Base-by-base conservation (phyloP, 139 green algal species). In the Chlamydomonas urium region DNA sequence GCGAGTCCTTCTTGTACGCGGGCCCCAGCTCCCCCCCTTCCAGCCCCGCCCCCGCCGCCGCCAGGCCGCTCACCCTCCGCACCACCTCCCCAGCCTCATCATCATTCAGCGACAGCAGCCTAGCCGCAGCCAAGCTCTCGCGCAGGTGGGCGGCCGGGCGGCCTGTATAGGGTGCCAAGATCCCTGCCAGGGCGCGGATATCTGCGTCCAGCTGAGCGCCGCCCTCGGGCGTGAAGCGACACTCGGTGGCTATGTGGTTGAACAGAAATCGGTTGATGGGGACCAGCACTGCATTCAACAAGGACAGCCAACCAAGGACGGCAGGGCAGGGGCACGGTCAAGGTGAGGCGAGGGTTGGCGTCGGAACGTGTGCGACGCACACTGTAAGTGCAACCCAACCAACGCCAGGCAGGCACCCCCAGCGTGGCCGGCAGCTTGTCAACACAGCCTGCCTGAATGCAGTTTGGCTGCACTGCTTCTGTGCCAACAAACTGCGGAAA, bases 231-330 rank as follows among this genome's bases (percentile, higher is more conserved):
- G 56, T 75, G 60, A 83, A 83, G 14, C 47, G 26, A 32, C 63
- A 69, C 69, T 83, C 78, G 32, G 78, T 83, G 8, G 73, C 78
- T 19, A 83, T 58, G 57, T 80, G 75, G 69, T 83, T 83, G 63
- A 83, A 83, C 62, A 83, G 61, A 56, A 80, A 84, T 28, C 78
- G 69, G 65, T 84, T 84, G 63, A 84, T 66, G 47, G 78, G 73
- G 37, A 83, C 66, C 38, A 59, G 59, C 8, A 57, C 58, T 3
- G 48, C 70, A 3, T 59, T 56, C 70, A 58, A 76, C 42, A 76
- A 34, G 70, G n/a, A n/a, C n/a, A n/a, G n/a, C 69, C 70, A 1
- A 42, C 58, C 19, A 76, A 76, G 33, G 70, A 67, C 33, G 45
- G 17, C 58, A 63, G 62, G n/a, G n/a, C n/a, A n/a, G n/a, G n/a